Evolutionary conservation across 2,329 filamentous ascomycete genomes (phyloP).

Genomic region (Epicoccum nigrum): DNA sequence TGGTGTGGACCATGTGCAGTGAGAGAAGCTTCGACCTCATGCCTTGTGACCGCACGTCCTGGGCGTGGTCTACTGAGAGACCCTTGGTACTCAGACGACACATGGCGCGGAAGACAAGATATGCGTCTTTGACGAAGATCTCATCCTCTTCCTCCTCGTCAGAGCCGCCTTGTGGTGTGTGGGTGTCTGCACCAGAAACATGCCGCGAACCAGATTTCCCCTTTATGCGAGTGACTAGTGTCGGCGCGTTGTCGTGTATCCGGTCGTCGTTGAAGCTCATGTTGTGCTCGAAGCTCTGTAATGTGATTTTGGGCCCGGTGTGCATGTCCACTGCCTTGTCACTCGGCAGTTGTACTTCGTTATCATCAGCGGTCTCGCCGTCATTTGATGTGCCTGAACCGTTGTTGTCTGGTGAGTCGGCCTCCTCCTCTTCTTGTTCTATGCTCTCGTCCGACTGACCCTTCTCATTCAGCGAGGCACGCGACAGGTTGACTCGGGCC

Average conservation of each 20-base stretch:
- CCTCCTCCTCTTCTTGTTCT: conserved; percentile 32
- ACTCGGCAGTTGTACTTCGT: conserved; percentile 47
- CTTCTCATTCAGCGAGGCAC: conserved; percentile 50
- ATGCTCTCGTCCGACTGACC: conserved; percentile 42
- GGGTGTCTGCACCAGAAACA: conserved; percentile 52
- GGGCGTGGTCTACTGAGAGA: conserved; percentile 85
- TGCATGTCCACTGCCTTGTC: conserved; percentile 55
- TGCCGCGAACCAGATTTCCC: conserved; percentile 50
- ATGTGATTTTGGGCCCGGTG: conserved; percentile 64
- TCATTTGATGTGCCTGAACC: conserved; percentile 44
- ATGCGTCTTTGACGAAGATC: conserved; percentile 95
- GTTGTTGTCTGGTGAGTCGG: conserved; percentile 30
- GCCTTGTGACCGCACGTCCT: conserved; percentile 89
- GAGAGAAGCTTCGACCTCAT: conserved; percentile 98
- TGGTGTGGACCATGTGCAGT: conserved; percentile 91
- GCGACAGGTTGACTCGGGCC: conserved; percentile 65
- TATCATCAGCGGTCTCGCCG: conserved; percentile 48
- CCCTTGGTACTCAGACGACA: conserved; percentile 97
- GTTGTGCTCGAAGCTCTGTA: conserved; percentile 71
- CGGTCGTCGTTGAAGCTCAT: conserved; percentile 70
- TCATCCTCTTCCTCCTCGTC: conserved; percentile 83
- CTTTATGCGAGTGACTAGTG: conserved; percentile 67
- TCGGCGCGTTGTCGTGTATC: conserved; percentile 71
- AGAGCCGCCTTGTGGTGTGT: conserved; percentile 35
- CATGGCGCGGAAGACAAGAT: conserved; percentile 95